These are phyloP conservation scores for Pseudogymnoascus sp. DNA, from an alignment of 2,329 filamentous ascomycete genomes.

Conservation along the genomic window DNA sequence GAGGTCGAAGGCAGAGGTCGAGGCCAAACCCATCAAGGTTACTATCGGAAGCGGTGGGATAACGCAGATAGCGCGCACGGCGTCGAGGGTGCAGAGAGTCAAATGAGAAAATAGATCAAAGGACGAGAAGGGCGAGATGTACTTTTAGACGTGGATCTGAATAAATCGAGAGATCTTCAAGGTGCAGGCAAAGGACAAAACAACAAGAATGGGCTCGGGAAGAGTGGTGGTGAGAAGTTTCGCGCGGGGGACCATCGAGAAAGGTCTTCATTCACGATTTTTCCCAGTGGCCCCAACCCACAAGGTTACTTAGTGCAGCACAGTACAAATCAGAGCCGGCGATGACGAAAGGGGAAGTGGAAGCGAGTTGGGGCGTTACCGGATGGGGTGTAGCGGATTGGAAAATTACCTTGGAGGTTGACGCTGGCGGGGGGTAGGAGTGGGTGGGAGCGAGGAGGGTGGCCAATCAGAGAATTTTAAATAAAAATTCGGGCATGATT, in stretches of 20 bases:
- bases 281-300: constrained; percentile 2
- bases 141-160: neutral
- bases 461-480: neutral
- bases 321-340: neutral
- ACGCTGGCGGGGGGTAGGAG: neutral
- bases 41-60: neutral
- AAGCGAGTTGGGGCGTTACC: neutral
- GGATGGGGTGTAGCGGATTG: neutral
- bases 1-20: neutral
- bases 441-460: too few relatives aligned
- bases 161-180: neutral
- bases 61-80: neutral
- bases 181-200: neutral
- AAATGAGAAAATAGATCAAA: neutral
- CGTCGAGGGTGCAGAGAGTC: neutral
- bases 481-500: neutral
- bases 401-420: constrained; percentile 3
- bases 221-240: constrained; percentile 1
- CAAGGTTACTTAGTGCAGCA: constrained; percentile 3
- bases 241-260: neutral
- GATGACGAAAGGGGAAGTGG: neutral
- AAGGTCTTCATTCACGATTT: constrained; percentile 4
- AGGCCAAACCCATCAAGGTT: constrained; percentile 8
- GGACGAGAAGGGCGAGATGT: neutral
- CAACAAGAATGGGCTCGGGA: neutral